Conservation (phyloP, 306 rosid species). For the Rubus parviflorus region DNA sequence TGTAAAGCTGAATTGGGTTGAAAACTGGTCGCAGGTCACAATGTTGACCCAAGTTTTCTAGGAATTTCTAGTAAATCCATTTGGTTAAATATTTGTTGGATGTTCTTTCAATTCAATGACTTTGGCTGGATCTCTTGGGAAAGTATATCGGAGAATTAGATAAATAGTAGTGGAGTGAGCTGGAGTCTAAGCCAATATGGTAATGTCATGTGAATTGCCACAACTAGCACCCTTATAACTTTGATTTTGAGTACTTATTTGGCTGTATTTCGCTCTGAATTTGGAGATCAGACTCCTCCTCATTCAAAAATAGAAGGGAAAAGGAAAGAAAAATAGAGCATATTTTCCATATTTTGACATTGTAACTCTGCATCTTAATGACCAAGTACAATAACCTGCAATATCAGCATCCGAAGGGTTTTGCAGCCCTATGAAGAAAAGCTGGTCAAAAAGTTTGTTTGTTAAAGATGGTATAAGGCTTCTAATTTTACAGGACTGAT, state of each 20-base stretch:
- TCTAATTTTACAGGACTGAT: no score
- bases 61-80: not conserved
- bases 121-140: not conserved
- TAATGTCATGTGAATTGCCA: not conserved
- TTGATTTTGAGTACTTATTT: not conserved
- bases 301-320: not conserved
- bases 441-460: no score
- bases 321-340: not conserved
- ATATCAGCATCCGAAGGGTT: no score
- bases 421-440: no score
- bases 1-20: constrained; percentile 2
- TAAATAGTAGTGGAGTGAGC: not conserved
- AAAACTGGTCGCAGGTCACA: not conserved
- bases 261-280: not conserved
- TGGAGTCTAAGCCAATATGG: not conserved
- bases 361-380: no score
- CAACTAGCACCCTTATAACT: not conserved
- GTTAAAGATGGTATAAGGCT: no score
- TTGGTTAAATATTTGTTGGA: not conserved
- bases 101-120: not conserved
- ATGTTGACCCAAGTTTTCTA: not conserved
- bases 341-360: no score
- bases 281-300: not conserved
- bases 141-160: not conserved
- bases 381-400: no score